phyloP scores from a whole-genome alignment of 306 rosid species.

The Lagenaria siceraria region DNA sequence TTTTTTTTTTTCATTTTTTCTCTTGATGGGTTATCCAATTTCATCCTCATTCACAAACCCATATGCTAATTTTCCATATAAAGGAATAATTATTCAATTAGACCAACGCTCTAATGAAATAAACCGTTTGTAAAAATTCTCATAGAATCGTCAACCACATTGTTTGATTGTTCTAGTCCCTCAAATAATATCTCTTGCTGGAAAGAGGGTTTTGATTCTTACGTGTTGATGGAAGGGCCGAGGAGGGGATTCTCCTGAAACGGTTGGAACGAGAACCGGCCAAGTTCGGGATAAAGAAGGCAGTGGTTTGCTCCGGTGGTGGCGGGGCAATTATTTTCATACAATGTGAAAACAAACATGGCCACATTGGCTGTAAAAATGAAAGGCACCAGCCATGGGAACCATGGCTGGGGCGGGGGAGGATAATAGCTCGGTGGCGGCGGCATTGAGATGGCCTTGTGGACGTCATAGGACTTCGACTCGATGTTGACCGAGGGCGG shows the following conservation, averaged over 20 bases:
- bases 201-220: conserved; percentile 7
- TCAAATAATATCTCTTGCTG: background rate
- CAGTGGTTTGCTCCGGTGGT: conserved; percentile 13
- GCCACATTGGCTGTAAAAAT: conserved; percentile 30
- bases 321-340: conserved; percentile 54
- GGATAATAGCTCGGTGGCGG: conserved; percentile 29
- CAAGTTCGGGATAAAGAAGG: conserved; percentile 22
- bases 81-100: background rate
- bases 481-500: conserved; percentile 34
- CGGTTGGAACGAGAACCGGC: conserved; percentile 70
- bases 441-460: conserved; percentile 3
- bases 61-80: background rate
- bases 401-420: conserved; percentile 37
- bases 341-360: conserved; percentile 47
- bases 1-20: background rate
- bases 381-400: conserved; percentile 62
- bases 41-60: background rate
- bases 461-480: conserved; percentile 19
- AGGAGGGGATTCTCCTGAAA: conserved; percentile 54
- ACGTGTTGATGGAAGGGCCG: conserved; percentile 58
- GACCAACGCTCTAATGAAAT: background rate
- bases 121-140: too few relatives aligned
- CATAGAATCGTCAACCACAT: background rate
- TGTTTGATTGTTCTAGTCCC: background rate
- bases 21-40: background rate